Conservation (phyloP, 495 filamentous ascomycete genomes). For the Penicillium parvum region DNA sequence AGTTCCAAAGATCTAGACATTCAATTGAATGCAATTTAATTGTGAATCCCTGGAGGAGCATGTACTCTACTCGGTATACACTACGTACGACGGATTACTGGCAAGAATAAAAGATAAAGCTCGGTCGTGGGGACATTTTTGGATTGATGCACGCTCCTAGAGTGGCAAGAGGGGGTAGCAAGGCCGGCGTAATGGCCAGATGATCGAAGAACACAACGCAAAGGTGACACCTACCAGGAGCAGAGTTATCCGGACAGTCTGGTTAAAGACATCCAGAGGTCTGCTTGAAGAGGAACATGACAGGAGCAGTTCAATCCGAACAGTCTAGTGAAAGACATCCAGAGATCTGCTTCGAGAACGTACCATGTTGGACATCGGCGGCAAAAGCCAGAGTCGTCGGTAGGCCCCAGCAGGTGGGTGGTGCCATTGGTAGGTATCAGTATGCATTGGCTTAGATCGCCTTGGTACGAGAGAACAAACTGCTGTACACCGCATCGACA, state of each 20-base stretch:
- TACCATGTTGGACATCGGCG: constrained; percentile 12
- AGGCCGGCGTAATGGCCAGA: constrained; percentile 16
- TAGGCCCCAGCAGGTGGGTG: too few species aligned
- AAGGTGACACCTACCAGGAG: constrained; percentile 42
- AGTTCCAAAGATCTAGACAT: too few species aligned
- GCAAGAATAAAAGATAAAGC: neutral
- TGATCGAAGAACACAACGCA: constrained; percentile 20
- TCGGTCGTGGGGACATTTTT: too few species aligned
- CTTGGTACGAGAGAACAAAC: constrained; percentile 85
- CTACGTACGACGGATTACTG: too few species aligned
- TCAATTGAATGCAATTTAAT: too few species aligned
- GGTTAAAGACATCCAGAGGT: constrained; percentile 13
- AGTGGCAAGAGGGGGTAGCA: constrained; percentile 9
- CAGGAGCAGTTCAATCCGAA: constrained; percentile 36
- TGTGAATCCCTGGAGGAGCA: too few species aligned
- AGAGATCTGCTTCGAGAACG: constrained; percentile 21
- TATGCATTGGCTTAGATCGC: constrained; percentile 56
- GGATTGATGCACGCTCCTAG: constrained; percentile 8
- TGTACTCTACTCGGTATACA: too few species aligned
- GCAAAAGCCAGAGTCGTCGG: neutral
- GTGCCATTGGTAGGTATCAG: too few species aligned
- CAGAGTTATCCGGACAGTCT: constrained; percentile 32
- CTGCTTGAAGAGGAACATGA: constrained; percentile 22
- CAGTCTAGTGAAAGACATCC: constrained; percentile 12
- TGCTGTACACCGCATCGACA: constrained; percentile 97